phyloP scores from a whole-genome alignment of 169 alveolate genomes.

The Eimeria tenella region DNA sequence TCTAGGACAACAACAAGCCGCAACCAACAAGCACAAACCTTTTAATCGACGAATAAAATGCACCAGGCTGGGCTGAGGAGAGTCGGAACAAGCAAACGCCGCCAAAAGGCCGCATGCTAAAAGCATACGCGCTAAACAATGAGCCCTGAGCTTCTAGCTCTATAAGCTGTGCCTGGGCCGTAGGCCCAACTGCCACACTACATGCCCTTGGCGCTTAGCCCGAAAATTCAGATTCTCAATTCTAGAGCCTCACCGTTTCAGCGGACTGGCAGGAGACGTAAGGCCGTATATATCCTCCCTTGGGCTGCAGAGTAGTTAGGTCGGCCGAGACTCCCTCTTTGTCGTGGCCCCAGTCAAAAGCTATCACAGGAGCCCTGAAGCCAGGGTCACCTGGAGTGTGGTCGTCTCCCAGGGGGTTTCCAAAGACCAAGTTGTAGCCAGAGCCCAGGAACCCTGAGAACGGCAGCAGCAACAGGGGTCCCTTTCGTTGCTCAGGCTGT shows the following conservation, averaged over 20 bases:
- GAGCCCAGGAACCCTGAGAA: constrained; percentile 70
- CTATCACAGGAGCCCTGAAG: constrained; percentile 57
- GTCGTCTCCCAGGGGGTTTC: constrained; percentile 79
- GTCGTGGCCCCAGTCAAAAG: constrained; percentile 79
- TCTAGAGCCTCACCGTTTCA: constrained; percentile 80
- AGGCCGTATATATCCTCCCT: constrained; percentile 88
- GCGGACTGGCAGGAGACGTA: constrained; percentile 89
- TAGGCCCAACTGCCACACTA: no score
- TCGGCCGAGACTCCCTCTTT: constrained; percentile 83
- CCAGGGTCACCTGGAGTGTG: constrained; percentile 77
- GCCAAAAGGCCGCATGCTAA: no score
- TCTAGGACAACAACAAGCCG: background rate
- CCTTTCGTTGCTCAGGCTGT: no score
- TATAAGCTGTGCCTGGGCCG: no score
- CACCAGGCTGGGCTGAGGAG: no score
- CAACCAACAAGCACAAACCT: no score
- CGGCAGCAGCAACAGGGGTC: no score
- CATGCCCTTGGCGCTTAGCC: no score
- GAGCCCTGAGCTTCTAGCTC: no score
- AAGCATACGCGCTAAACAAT: no score
- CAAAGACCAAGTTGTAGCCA: constrained; percentile 71
- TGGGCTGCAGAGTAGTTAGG: constrained; percentile 85
- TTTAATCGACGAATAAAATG: no score
- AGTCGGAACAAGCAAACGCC: no score
- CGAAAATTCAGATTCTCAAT: background rate